phyloP scores from a whole-genome alignment of 2,329 filamentous ascomycete genomes.

The Byssochlamys sp. region DNA sequence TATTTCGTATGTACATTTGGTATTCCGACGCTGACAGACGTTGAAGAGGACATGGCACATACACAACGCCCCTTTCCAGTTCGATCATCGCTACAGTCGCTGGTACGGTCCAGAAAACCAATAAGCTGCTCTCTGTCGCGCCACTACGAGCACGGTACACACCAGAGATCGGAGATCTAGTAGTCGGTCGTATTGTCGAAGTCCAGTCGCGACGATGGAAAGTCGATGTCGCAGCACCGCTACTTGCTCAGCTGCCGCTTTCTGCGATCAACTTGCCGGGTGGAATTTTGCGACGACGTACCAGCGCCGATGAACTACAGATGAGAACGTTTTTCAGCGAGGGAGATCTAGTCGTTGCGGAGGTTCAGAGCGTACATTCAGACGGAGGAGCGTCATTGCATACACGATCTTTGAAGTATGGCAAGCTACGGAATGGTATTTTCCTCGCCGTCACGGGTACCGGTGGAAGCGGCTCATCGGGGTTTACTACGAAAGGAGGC shows the following conservation, averaged over 20 bases:
- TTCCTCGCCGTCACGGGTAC: slow-evolving; percentile 75
- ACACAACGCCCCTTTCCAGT: slow-evolving; percentile 50
- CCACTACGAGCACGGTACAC: slow-evolving; percentile 86
- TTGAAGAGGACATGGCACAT: slow-evolving; percentile 81
- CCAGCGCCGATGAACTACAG: slow-evolving; percentile 91
- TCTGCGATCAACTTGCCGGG: slow-evolving; percentile 89
- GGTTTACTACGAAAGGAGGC: slow-evolving; percentile 23
- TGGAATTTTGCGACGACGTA: slow-evolving; percentile 80
- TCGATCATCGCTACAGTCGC: slow-evolving; percentile 83
- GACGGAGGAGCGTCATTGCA: slow-evolving; percentile 83
- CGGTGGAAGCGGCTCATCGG: slow-evolving; percentile 55
- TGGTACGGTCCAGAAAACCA: slow-evolving; percentile 82
- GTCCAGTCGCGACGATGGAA: slow-evolving; percentile 92
- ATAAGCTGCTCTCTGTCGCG: slow-evolving; percentile 87
- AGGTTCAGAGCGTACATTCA: slow-evolving; percentile 79
- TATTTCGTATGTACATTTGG: not conserved
- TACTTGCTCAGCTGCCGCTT: slow-evolving; percentile 76
- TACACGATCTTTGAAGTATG: slow-evolving; percentile 83
- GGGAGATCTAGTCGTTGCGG: slow-evolving; percentile 84
- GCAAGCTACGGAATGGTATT: slow-evolving; percentile 85
- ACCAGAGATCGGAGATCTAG: slow-evolving; percentile 90
- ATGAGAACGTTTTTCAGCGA: slow-evolving; percentile 96
- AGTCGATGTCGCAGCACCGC: slow-evolving; percentile 80
- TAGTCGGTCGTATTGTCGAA: slow-evolving; percentile 85
- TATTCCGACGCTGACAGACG: not conserved